Conservation (phyloP, 2,329 filamentous ascomycete species). For the Xylaria polymorpha region DNA sequence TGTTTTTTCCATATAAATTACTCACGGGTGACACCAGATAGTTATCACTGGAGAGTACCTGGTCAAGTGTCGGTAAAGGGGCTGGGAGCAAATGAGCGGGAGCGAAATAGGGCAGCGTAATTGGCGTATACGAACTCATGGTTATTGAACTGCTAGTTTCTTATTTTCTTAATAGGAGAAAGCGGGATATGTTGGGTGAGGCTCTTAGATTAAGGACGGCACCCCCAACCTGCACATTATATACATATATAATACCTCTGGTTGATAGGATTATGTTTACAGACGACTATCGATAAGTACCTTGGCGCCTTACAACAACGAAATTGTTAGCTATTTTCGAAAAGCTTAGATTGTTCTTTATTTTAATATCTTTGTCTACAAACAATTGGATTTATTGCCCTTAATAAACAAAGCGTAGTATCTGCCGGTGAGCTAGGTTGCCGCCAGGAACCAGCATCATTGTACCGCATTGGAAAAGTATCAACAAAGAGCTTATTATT, state of each 20-base stretch:
- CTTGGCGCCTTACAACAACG: neutral
- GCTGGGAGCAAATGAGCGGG: conserved; percentile 18
- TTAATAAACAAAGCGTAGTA: too few relatives aligned
- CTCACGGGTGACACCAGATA: neutral
- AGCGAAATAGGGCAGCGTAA: conserved; percentile 29
- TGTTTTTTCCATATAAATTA: neutral
- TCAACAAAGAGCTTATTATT: too few relatives aligned
- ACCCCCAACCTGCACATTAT: neutral
- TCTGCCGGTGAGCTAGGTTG: too few relatives aligned
- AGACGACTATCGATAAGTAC: neutral
- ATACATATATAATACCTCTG: neutral
- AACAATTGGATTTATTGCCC: too few relatives aligned
- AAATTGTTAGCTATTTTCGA: neutral
- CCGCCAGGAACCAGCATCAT: too few relatives aligned
- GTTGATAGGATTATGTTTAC: neutral
- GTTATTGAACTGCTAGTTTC: neutral
- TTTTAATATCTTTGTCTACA: too few relatives aligned
- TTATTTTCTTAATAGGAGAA: neutral
- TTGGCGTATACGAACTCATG: conserved; percentile 24
- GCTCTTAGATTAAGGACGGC: too few relatives aligned
- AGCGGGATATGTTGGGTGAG: too few relatives aligned
- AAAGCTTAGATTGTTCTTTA: too few relatives aligned
- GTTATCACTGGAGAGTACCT: conserved; percentile 6
- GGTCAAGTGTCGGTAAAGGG: conserved; percentile 11
- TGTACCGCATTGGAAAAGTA: too few relatives aligned